These are phyloP conservation scores for Quercus lobata DNA, from an alignment of 331 rosid species.

Conservation along the genomic window DNA sequence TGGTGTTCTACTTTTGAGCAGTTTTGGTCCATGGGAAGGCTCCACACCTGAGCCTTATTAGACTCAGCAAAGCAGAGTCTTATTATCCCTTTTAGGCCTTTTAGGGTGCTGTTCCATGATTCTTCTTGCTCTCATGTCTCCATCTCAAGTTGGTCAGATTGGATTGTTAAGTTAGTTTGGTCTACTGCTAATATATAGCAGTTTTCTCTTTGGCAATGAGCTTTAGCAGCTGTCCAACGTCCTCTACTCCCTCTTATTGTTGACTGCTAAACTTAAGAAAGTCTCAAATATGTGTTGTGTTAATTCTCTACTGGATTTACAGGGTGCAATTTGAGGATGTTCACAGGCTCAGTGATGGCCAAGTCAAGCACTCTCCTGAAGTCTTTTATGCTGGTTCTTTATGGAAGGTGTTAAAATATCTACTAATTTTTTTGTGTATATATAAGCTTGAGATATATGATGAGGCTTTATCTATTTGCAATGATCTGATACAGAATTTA, in stretches of 20 bases:
- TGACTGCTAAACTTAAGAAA: conserved; percentile 1
- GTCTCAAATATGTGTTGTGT: conserved; percentile 3
- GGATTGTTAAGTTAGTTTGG: background rate
- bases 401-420: conserved; percentile 72
- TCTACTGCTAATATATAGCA: background rate
- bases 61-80: background rate
- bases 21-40: no score
- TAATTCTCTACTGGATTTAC: conserved; percentile 33
- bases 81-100: background rate
- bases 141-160: background rate
- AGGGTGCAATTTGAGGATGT: conserved; percentile 97
- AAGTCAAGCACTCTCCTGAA: conserved; percentile 94
- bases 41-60: no score
- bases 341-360: conserved; percentile 97
- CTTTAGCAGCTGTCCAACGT: no score
- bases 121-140: background rate
- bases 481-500: conserved; percentile 16
- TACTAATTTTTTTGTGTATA: conserved; percentile 16
- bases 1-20: no score
- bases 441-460: background rate
- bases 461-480: conserved; percentile 2
- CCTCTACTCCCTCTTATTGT: background rate
- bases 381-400: conserved; percentile 94
- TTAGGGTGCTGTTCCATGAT: background rate
- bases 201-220: background rate